These are phyloP conservation scores for Psidium friedrichsthalianum DNA, from an alignment of 345 rosid species.

Conservation along the genomic window DNA sequence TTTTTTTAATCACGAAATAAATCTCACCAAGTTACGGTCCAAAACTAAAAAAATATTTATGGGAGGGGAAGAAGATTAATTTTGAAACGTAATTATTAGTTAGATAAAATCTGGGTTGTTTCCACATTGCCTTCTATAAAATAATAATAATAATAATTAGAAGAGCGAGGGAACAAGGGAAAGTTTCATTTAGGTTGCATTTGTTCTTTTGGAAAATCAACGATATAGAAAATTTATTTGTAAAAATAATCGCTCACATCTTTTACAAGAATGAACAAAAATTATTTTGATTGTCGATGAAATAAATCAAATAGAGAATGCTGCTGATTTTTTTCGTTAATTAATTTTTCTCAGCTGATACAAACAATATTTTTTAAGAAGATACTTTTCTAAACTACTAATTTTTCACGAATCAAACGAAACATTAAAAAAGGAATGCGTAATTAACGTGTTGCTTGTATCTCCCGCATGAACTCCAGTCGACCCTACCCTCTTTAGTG, in stretches of 20 bases:
- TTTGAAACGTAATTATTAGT: too few relatives aligned
- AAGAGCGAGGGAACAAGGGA: neutral
- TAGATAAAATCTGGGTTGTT: neutral
- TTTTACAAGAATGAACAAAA: neutral
- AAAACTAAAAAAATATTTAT: too few relatives aligned
- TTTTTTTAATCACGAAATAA: too few relatives aligned
- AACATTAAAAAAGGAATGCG: neutral
- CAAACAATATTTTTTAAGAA: neutral
- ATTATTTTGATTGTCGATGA: neutral
- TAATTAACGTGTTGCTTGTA: neutral
- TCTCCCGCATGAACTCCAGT: neutral
- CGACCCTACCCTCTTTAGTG: neutral
- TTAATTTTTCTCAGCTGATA: neutral
- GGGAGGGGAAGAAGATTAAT: too few relatives aligned
- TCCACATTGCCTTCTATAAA: neutral
- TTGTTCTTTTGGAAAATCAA: neutral
- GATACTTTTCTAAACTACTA: neutral
- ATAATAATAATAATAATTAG: neutral
- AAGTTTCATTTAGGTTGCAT: neutral
- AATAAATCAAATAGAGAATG: neutral
- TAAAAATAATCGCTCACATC: neutral
- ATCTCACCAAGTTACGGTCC: too few relatives aligned
- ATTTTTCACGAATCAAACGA: neutral
- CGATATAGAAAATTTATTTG: neutral
- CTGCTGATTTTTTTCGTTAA: neutral